Conservation (phyloP, 441 rosid genomes). For the Mallotus repandus region DNA sequence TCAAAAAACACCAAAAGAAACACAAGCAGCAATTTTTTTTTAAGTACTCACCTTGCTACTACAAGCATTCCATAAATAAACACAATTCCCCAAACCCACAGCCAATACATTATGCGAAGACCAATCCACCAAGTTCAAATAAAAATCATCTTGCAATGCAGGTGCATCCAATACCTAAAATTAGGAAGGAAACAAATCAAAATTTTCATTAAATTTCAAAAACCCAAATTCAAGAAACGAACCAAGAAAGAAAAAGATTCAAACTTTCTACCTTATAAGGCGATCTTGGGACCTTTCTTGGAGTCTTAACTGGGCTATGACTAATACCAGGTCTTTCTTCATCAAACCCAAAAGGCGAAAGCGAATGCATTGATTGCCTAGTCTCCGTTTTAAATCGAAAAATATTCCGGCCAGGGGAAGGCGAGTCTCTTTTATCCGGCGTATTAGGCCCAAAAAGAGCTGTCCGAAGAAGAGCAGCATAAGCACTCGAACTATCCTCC, state of each 20-base stretch:
- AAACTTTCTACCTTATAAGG: slow-evolving; percentile 69
- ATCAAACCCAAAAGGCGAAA: slow-evolving; percentile 61
- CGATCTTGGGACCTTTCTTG: slow-evolving; percentile 80
- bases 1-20: not conserved
- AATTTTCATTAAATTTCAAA: slow-evolving; percentile 1
- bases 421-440: slow-evolving; percentile 68
- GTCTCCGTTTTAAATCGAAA: slow-evolving; percentile 89
- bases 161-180: slow-evolving; percentile 94
- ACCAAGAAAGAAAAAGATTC: not conserved
- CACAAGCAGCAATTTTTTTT: not conserved
- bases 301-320: slow-evolving; percentile 66
- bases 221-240: slow-evolving; percentile 3
- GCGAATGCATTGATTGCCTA: slow-evolving; percentile 56
- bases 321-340: slow-evolving; percentile 56
- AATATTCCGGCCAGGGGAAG: slow-evolving; percentile 51
- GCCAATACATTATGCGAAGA: slow-evolving; percentile 88
- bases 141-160: slow-evolving; percentile 96
- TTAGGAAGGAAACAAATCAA: not conserved
- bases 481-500: slow-evolving; percentile 66
- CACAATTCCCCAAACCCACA: slow-evolving; percentile 90
- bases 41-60: slow-evolving; percentile 74
- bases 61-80: slow-evolving; percentile 98
- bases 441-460: slow-evolving; percentile 85
- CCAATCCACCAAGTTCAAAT: slow-evolving; percentile 96
- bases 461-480: slow-evolving; percentile 58